Evolutionary conservation across 2,329 filamentous ascomycete genomes (phyloP).

Genomic region (Ceratocystis harringtonii): DNA sequence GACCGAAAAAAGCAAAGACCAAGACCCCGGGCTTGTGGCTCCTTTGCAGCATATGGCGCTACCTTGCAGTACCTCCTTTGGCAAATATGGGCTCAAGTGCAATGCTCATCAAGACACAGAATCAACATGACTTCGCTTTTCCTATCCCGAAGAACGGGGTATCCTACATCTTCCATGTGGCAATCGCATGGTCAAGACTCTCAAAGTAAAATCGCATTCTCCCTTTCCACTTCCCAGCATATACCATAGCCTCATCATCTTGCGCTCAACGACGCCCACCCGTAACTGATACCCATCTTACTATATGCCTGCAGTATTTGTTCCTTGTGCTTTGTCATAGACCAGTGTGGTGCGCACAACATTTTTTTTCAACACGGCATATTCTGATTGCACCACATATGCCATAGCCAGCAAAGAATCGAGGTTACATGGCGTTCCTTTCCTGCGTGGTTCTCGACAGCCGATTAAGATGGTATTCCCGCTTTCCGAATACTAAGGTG

Average conservation of each 20-base stretch:
- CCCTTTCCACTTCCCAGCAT: neutral
- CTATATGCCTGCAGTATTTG: neutral
- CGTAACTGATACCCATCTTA: no score
- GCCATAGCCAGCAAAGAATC: neutral
- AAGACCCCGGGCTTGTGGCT: neutral
- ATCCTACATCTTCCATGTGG: neutral
- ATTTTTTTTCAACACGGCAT: neutral
- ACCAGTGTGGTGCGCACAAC: neutral
- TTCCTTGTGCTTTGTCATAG: neutral
- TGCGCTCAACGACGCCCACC: neutral
- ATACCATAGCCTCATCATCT: neutral
- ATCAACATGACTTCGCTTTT: neutral
- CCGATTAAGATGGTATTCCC: neutral
- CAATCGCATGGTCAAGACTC: neutral
- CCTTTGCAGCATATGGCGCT: neutral
- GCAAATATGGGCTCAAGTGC: neutral
- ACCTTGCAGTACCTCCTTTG: neutral
- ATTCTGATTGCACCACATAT: neutral
- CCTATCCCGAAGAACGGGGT: neutral
- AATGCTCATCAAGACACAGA: neutral
- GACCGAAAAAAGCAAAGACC: neutral
- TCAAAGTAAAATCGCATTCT: neutral
- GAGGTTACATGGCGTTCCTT: neutral
- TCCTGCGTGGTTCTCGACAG: neutral
- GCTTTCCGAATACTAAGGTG: neutral